These are phyloP conservation scores for Senecio squalidus DNA, from an alignment of 140 eudicot genomes.

Conservation along the genomic window DNA sequence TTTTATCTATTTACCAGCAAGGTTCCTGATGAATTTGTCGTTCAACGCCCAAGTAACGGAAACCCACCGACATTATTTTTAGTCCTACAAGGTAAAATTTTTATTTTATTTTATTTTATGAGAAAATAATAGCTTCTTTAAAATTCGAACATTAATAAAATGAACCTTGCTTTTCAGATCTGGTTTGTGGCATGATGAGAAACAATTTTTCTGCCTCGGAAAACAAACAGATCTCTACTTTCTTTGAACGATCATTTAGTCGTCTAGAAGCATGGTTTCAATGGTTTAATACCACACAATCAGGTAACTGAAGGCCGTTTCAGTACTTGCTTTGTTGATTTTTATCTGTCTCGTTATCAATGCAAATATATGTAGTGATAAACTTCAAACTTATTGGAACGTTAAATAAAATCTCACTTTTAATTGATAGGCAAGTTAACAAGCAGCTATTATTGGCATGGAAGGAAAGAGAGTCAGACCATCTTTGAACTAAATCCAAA, in stretches of 20 bases:
- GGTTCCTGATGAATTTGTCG: conserved; percentile 93
- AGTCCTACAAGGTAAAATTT: conserved; percentile 64
- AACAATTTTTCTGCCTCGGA: conserved; percentile 50
- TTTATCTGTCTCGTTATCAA: background rate
- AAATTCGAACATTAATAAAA: conserved; percentile 4
- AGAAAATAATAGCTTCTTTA: background rate
- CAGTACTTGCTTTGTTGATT: background rate
- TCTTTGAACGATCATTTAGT: conserved; percentile 68
- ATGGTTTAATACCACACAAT: conserved; percentile 95
- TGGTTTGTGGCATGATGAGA: conserved; percentile 59
- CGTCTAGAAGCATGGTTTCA: conserved; percentile 99
- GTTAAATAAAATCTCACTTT: background rate
- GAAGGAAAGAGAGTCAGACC: conserved; percentile 71
- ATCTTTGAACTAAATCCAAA: conserved; percentile 87
- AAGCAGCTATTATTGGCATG: conserved; percentile 92
- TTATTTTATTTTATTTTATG: background rate
- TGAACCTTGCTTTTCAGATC: conserved; percentile 41
- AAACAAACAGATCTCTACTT: conserved; percentile 51
- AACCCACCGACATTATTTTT: conserved; percentile 91
- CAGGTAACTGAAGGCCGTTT: conserved; percentile 39
- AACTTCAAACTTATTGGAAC: conserved; percentile 12
- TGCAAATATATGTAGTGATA: background rate
- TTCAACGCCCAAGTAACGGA: conserved; percentile 89
- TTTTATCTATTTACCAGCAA: conserved; percentile 50
- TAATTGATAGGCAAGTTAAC: conserved; percentile 46